A percentile compares a stretch with the other conserved stretches of the same genome.
phyloP scores from a whole-genome alignment of 192 early-diverging fungal genomes.

The Entomortierella parvispora region DNA sequence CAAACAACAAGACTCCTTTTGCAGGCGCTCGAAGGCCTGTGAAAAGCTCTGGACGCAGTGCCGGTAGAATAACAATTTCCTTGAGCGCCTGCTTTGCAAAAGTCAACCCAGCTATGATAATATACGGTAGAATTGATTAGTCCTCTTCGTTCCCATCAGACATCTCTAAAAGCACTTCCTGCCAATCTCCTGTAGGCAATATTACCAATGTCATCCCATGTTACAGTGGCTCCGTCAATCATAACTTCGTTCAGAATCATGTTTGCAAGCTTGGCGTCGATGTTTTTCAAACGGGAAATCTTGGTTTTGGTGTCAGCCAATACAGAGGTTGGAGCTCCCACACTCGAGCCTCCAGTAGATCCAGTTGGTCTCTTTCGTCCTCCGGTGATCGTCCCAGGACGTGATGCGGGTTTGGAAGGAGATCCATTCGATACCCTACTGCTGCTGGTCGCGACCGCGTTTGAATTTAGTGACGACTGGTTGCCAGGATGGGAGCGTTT shows the following conservation, averaged over 20 bases:
- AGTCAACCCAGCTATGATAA: constrained; percentile 73
- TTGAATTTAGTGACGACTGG: neutral
- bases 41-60: constrained; percentile 66
- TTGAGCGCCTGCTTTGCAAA: constrained; percentile 80
- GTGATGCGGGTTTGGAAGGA: constrained; percentile 3
- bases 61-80: constrained; percentile 83
- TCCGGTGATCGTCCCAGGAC: constrained; percentile 45
- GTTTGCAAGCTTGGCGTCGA: constrained; percentile 55
- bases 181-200: no score
- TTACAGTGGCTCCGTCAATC: constrained; percentile 56
- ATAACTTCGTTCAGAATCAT: constrained; percentile 54
- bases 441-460: neutral
- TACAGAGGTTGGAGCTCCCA: constrained; percentile 11
- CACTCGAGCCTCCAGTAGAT: neutral
- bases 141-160: neutral
- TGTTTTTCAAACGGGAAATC: constrained; percentile 47
- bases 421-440: neutral
- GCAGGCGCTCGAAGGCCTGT: constrained; percentile 83
- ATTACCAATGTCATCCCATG: constrained; percentile 75
- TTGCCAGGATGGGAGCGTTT: constrained; percentile 13
- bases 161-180: no score
- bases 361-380: constrained; percentile 24
- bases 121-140: neutral
- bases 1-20: constrained; percentile 87
- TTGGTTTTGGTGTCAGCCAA: constrained; percentile 44